These are phyloP conservation scores for Cyclotella baltica DNA, from an alignment of 108 stramenopile species.

Conservation along the genomic window DNA sequence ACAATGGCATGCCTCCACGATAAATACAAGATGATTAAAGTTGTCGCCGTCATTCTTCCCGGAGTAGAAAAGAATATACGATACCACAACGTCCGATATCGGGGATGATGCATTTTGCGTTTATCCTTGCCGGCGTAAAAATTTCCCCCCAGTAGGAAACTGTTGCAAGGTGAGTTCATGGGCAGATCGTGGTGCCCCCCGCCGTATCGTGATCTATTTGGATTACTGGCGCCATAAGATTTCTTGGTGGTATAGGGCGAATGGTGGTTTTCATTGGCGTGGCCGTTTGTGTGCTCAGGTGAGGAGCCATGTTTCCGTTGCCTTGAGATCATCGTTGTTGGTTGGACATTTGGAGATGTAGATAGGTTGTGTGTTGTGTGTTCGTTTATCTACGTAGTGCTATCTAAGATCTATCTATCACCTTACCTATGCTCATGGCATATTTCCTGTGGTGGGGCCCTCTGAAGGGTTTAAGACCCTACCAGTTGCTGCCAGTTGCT, in stretches of 20 bases:
- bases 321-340: constrained; percentile 35
- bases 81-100: constrained; percentile 67
- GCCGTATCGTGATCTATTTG: constrained; percentile 17
- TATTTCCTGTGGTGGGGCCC: no score
- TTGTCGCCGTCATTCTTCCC: constrained; percentile 27
- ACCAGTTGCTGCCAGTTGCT: no score
- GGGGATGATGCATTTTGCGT: constrained; percentile 44
- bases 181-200: constrained; percentile 1
- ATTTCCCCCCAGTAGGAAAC: constrained; percentile 70
- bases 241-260: constrained; percentile 24
- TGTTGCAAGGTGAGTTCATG: constrained; percentile 50
- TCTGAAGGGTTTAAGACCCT: no score
- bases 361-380: no score
- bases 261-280: constrained; percentile 8
- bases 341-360: not conserved
- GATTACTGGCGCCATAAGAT: constrained; percentile 12
- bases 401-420: no score
- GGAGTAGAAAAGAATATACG: constrained; percentile 65
- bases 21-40: constrained; percentile 29
- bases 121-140: constrained; percentile 79
- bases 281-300: constrained; percentile 3
- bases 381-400: no score
- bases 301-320: constrained; percentile 28
- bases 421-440: no score
- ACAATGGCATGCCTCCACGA: constrained; percentile 37